These are phyloP conservation scores for Aspergillus vadensis DNA, from an alignment of 2,329 filamentous ascomycete genomes.

Conservation along the genomic window DNA sequence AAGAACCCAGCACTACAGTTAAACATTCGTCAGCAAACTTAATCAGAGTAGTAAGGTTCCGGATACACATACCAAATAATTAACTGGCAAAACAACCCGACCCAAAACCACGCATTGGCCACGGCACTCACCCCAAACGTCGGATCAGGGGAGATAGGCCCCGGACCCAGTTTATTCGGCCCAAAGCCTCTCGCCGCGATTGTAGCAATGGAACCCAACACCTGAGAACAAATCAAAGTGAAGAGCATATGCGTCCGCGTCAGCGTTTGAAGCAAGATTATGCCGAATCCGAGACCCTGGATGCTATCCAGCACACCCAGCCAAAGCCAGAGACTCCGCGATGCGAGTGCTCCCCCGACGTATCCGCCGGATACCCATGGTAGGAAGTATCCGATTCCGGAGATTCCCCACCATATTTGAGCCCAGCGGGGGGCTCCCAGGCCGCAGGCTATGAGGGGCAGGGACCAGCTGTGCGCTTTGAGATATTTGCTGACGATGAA, in stretches of 20 bases:
- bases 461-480: slow-evolving; percentile 63
- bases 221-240: slow-evolving; percentile 60
- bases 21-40: too few relatives aligned
- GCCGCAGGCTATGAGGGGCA: slow-evolving; percentile 68
- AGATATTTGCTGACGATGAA: slow-evolving; percentile 55
- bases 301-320: slow-evolving; percentile 64
- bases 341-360: slow-evolving; percentile 56
- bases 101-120: slow-evolving; percentile 60
- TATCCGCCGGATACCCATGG: slow-evolving; percentile 60
- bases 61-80: slow-evolving; percentile 49
- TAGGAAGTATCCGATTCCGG: slow-evolving; percentile 60
- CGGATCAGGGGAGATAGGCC: slow-evolving; percentile 63
- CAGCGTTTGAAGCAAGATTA: slow-evolving; percentile 65
- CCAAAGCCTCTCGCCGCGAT: slow-evolving; percentile 62
- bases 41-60: too few relatives aligned
- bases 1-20: too few relatives aligned
- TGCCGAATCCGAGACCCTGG: slow-evolving; percentile 66
- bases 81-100: slow-evolving; percentile 58
- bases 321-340: slow-evolving; percentile 64
- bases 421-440: slow-evolving; percentile 65
- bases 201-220: slow-evolving; percentile 62
- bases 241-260: slow-evolving; percentile 65
- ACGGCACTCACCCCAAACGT: slow-evolving; percentile 49
- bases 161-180: slow-evolving; percentile 62
- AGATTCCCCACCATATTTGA: slow-evolving; percentile 66